Evolutionary conservation across 257 asterid genomes (phyloP).

Genomic region (Jasminum sambac): DNA sequence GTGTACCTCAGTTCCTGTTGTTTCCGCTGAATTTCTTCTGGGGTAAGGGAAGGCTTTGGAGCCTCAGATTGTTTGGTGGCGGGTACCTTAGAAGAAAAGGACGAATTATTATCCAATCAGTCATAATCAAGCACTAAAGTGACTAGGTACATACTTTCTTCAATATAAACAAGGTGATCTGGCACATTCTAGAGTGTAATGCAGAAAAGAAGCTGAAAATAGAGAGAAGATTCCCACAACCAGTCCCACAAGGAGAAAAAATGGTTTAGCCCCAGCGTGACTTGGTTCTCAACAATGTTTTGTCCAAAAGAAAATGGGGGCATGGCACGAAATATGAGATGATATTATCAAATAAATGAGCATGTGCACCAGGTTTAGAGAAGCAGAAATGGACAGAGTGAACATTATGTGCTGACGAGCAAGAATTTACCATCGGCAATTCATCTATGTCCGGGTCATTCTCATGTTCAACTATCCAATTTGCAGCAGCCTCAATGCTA

Average conservation of each 20-base stretch:
- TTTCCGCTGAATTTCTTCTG: constrained; percentile 75
- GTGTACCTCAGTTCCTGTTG: constrained; percentile 69
- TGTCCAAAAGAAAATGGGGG: not conserved
- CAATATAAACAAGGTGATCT: not conserved
- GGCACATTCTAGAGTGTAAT: not conserved
- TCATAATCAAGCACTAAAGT: constrained; percentile 6
- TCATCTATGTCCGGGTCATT: constrained; percentile 82
- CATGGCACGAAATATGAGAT: not conserved
- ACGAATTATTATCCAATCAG: constrained; percentile 18
- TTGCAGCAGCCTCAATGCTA: constrained; percentile 79
- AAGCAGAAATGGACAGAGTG: not conserved
- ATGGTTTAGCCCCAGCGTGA: not conserved
- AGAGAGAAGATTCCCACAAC: not conserved
- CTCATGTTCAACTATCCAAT: constrained; percentile 94
- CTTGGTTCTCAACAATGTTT: not conserved
- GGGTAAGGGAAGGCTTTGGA: constrained; percentile 72
- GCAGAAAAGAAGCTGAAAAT: not conserved
- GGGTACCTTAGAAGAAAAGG: constrained; percentile 55
- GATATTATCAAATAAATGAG: constrained; percentile 7
- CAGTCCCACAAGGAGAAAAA: not conserved
- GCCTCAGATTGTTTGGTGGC: constrained; percentile 57
- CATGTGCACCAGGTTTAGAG: not conserved
- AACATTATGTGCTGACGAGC: constrained; percentile 8
- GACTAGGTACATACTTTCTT: not conserved
- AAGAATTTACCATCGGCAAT: constrained; percentile 67